Evolutionary conservation across 176 grass and related monocot species (phyloP), one percentile per base, ranked within the genome.

Genomic region (Paspalum vaginatum): DNA sequence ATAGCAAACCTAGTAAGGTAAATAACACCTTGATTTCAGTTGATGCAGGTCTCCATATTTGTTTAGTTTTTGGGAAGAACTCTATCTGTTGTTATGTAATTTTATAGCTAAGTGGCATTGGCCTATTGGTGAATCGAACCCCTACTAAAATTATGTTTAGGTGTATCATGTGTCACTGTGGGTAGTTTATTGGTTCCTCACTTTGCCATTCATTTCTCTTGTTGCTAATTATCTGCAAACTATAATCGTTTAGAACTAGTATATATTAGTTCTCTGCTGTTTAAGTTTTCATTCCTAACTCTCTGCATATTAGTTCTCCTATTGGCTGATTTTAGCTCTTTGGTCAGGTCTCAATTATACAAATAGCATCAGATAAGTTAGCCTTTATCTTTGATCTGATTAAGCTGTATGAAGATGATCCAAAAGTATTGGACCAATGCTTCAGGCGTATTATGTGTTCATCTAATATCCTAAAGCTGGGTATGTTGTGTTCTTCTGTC

Each of bases 321-420:
- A 18, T 47, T 70, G 44, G 37, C 64, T 81, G 56, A 58, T 77
- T 67, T 75, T 21, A 72, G 52, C n/a, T 78, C 44, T 87, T 32
- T 70, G 39, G 21, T 76, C 75, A 98, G 95, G 95, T 98, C 17
- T 91, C 95, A 51, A 98, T 98, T 24, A 93, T 98, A 74, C 95
- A 98, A 92, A 94, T 98, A 55, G 90, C 95, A 42, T 98, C 95
- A 89, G 90, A 98, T 80, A 92, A 91, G 70, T 80, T 75, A 87
- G 95, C 90, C 14, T 98, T 94, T 66, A 98, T 98, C 62, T 98
- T 98, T 83, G 95, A 98, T 91, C 83, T 98, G 81, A 98, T 98
- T 78, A 98, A 94, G 75, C 81, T 98, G 44, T 98, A 94, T 60
- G 83, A 92, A 82, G 85, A 92, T 88, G 90, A 94, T 9, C 83